phyloP scores from a whole-genome alignment of 139 green algal genomes.

The Parachlorella kessleri region DNA sequence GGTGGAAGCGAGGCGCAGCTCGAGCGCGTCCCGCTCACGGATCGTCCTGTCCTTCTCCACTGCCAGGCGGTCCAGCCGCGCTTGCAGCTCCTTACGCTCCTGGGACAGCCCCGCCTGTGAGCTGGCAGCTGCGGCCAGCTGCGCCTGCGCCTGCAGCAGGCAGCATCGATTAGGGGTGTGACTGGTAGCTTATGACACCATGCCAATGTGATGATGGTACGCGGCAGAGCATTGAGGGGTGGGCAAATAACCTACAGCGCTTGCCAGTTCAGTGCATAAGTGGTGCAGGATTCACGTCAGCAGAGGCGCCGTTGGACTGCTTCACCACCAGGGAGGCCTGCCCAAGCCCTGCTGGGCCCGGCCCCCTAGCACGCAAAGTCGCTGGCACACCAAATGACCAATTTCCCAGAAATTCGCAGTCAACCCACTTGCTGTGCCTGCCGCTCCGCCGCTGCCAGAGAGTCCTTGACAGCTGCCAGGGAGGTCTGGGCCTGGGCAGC shows the following conservation, averaged over 20 bases:
- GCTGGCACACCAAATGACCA: no score
- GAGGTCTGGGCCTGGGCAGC: not conserved
- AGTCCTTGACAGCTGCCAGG: not conserved
- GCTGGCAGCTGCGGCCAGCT: not conserved
- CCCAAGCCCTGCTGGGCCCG: not conserved
- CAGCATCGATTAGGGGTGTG: no score
- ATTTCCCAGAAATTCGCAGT: not conserved
- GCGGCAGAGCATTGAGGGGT: no score
- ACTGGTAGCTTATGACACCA: no score
- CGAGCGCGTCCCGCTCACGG: not conserved
- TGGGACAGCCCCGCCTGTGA: not conserved
- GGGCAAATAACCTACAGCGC: no score
- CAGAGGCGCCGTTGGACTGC: no score
- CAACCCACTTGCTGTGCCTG: not conserved
- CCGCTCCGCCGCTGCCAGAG: no score
- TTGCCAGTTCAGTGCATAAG: no score
- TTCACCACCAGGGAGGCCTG: not conserved
- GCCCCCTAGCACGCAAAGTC: no score
- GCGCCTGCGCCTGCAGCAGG: conserved; percentile 4
- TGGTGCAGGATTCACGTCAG: no score
- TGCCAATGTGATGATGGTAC: no score
- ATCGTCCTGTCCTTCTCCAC: conserved; percentile 17
- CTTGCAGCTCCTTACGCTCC: conserved; percentile 21
- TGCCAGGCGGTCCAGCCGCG: conserved; percentile 6
- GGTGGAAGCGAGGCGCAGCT: not conserved